These are phyloP conservation scores for Hypoxylon trugodes DNA, from an alignment of 495 filamentous ascomycete species.

Conservation along the genomic window DNA sequence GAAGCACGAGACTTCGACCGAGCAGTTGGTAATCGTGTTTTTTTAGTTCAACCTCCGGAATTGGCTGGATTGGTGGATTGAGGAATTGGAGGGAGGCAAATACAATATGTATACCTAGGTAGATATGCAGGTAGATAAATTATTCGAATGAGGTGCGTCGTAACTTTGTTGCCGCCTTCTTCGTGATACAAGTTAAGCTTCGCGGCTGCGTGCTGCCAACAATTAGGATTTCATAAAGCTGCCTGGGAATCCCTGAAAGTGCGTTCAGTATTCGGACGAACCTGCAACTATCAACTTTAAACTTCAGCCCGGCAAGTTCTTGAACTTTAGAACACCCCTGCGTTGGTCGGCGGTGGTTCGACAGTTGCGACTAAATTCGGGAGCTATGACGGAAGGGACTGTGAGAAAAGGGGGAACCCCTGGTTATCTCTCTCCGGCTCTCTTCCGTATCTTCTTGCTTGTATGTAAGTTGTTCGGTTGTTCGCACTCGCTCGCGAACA, in stretches of 20 bases:
- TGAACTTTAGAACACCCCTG: neutral
- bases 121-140: too few species aligned
- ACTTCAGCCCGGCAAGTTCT: too few species aligned
- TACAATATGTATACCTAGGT: too few species aligned
- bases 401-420: neutral
- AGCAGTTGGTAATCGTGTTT: conserved; percentile 20
- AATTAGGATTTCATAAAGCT: too few species aligned
- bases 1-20: conserved; percentile 30
- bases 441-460: too few species aligned
- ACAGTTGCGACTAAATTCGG: conserved; percentile 5
- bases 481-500: too few species aligned
- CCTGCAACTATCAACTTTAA: too few species aligned
- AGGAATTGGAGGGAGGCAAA: conserved; percentile 10
- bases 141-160: conserved; percentile 10
- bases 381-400: conserved; percentile 4
- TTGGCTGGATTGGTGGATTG: neutral
- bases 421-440: neutral
- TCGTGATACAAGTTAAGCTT: neutral
- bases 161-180: conserved; percentile 32
- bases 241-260: too few species aligned
- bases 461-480: too few species aligned
- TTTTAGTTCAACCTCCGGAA: too few species aligned
- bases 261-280: too few species aligned
- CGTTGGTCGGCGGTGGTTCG: neutral
- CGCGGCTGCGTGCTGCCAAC: conserved; percentile 18